Evolutionary conservation across 352 stramenopile species (phyloP), one percentile per base, ranked within the genome.

Genomic region (Nothophytophthora sp.): DNA sequence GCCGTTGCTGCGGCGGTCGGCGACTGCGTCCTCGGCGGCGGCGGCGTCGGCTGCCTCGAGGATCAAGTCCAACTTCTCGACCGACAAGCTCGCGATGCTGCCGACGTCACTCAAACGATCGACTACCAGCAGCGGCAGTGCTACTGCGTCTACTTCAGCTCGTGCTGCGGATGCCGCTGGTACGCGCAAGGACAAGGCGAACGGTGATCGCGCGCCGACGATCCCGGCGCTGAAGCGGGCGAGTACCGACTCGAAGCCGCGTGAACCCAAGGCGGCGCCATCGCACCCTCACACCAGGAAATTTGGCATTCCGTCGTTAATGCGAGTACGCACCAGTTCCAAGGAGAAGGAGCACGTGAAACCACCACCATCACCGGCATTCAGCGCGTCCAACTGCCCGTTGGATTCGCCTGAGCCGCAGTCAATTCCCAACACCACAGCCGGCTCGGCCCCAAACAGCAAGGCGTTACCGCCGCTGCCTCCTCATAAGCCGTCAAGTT

Each of bases 1-100:
- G 19, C 65, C 71, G 16, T 40, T 62, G 52, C 34, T 82, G 28
- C 57, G 55, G 20, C 57, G 59, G 20, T 67, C 71, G 8, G 70
- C 73, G n/a, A 74, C 68, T 25, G 61, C 60, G 3, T 73, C 67
- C 19, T 70, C n/a, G n/a, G n/a, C 58, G 41, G 53, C 69, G 4
- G 70, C 70, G 19, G 63, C 49, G 13, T 68, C 52, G 8, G 60
- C 63, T 30, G 63, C 57, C 2, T 60, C 55, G 19, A 63, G 13
- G 30, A 58, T 73, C 36, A 70, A 69, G 49, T 68, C 48, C 20
- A 75, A 67, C 27, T 48, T 75, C 36, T 57, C 65, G 18, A 70
- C 66, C 10, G 61, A n/a, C n/a, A n/a, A n/a, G n/a, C n/a, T 72
- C 25, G 50, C 63, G 12, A 62, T 66, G 37, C 50, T 77, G 8